These are phyloP conservation scores for Parathielavia hyrcaniae DNA, from an alignment of 495 filamentous ascomycete species.

Conservation along the genomic window DNA sequence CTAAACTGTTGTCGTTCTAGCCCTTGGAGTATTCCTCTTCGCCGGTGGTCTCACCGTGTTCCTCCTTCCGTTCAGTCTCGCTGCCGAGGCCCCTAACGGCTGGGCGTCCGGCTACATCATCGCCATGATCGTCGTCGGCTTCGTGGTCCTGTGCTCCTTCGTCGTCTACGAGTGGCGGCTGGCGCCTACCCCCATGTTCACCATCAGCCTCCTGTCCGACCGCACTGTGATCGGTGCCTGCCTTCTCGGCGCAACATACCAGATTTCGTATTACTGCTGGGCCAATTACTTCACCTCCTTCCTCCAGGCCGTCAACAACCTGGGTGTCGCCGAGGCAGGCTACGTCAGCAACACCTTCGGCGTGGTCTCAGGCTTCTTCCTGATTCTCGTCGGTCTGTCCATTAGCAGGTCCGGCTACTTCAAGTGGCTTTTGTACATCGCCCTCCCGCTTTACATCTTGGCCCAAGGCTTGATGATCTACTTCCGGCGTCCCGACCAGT, in stretches of 20 bases:
- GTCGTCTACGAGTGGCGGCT: conserved; percentile 49
- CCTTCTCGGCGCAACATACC: conserved; percentile 44
- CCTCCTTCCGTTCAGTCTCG: conserved; percentile 55
- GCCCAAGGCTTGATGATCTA: conserved; percentile 63
- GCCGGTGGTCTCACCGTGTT: conserved; percentile 52
- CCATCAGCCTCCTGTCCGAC: conserved; percentile 49
- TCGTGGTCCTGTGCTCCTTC: conserved; percentile 49
- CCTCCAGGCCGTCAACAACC: conserved; percentile 53
- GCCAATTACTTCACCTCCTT: conserved; percentile 53
- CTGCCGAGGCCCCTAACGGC: conserved; percentile 37
- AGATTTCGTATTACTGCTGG: conserved; percentile 55
- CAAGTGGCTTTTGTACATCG: conserved; percentile 52
- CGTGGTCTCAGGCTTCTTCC: conserved; percentile 45
- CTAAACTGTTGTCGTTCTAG: neutral
- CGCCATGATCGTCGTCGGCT: conserved; percentile 51
- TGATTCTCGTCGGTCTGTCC: conserved; percentile 54
- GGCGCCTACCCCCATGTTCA: conserved; percentile 51
- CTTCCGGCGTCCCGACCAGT: conserved; percentile 52
- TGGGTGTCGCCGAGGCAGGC: conserved; percentile 42
- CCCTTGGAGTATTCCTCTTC: conserved; percentile 48
- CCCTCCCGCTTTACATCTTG: conserved; percentile 55
- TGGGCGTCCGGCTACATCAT: conserved; percentile 52
- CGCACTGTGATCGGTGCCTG: conserved; percentile 57
- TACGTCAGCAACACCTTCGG: conserved; percentile 47
- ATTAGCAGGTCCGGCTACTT: conserved; percentile 54